These are phyloP conservation scores for Chiua virens DNA, from an alignment of 768 basidiomycete species.

Conservation along the genomic window DNA sequence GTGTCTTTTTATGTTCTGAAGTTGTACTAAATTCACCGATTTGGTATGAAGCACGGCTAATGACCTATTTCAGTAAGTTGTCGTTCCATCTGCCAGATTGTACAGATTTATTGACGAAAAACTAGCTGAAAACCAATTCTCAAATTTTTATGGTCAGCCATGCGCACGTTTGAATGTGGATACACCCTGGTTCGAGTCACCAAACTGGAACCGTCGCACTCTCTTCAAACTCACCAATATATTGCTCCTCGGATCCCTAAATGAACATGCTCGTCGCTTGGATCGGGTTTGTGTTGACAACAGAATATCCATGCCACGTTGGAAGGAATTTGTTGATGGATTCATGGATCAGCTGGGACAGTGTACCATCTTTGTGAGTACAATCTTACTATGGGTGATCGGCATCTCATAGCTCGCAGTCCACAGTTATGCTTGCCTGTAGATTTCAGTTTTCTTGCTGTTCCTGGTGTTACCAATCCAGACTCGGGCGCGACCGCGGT, in stretches of 20 bases:
- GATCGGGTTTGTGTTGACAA: constrained; percentile 12
- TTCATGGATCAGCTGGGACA: constrained; percentile 6
- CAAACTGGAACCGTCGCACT: neutral
- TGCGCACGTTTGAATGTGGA: constrained; percentile 13
- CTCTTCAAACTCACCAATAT: neutral
- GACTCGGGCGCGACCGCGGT: too few species aligned
- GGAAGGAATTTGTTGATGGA: constrained; percentile 11
- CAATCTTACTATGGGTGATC: neutral
- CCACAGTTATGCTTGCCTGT: constrained; percentile 20
- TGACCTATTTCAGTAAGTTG: constrained; percentile 12
- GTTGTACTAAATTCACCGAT: neutral
- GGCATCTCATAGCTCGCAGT: constrained; percentile 1
- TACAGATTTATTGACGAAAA: neutral
- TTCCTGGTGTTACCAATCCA: constrained; percentile 1
- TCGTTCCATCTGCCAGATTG: neutral
- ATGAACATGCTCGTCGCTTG: constrained; percentile 12
- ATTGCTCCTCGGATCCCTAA: constrained; percentile 2
- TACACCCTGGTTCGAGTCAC: constrained; percentile 6
- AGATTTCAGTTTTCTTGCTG: constrained; percentile 13
- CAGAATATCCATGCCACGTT: constrained; percentile 7
- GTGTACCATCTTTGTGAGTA: constrained; percentile 14
- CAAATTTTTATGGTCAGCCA: constrained; percentile 11
- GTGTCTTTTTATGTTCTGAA: neutral
- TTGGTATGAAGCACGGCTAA: constrained; percentile 7
- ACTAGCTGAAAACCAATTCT: constrained; percentile 14